These are phyloP conservation scores for Penstemon newberryi DNA, from an alignment of 257 asterid genomes.

Conservation along the genomic window DNA sequence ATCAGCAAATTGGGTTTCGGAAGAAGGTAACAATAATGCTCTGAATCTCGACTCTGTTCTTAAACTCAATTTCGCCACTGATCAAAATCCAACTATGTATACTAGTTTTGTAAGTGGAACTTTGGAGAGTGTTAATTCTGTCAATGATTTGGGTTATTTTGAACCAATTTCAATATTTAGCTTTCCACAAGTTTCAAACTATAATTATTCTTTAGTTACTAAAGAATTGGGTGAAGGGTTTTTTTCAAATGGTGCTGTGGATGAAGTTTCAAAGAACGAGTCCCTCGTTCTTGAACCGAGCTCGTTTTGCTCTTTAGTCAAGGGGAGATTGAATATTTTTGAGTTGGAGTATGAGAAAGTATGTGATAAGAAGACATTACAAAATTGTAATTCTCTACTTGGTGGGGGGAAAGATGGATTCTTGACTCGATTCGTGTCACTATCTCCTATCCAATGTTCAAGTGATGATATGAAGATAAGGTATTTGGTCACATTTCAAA, in stretches of 20 bases:
- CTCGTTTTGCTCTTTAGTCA: slow-evolving; percentile 34
- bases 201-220: slow-evolving; percentile 41
- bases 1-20: slow-evolving; percentile 32
- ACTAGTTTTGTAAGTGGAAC: slow-evolving; percentile 47
- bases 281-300: slow-evolving; percentile 29
- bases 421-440: slow-evolving; percentile 35
- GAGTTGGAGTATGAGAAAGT: slow-evolving; percentile 41
- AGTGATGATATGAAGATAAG: slow-evolving; percentile 36
- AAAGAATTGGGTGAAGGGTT: slow-evolving; percentile 15
- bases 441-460: slow-evolving; percentile 48
- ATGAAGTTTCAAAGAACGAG: slow-evolving; percentile 20
- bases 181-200: slow-evolving; percentile 34
- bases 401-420: slow-evolving; percentile 17
- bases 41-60: slow-evolving; percentile 46
- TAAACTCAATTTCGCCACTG: slow-evolving; percentile 35
- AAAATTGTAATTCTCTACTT: slow-evolving; percentile 35
- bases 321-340: slow-evolving; percentile 5
- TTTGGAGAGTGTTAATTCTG: slow-evolving; percentile 38
- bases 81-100: slow-evolving; percentile 31
- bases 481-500: slow-evolving; percentile 34
- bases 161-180: slow-evolving; percentile 45
- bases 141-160: slow-evolving; percentile 35
- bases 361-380: slow-evolving; percentile 24
- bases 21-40: slow-evolving; percentile 24
- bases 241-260: slow-evolving; percentile 14